These are phyloP conservation scores for Gamarada debralockiae DNA, from an alignment of 495 filamentous ascomycete genomes.

Conservation along the genomic window DNA sequence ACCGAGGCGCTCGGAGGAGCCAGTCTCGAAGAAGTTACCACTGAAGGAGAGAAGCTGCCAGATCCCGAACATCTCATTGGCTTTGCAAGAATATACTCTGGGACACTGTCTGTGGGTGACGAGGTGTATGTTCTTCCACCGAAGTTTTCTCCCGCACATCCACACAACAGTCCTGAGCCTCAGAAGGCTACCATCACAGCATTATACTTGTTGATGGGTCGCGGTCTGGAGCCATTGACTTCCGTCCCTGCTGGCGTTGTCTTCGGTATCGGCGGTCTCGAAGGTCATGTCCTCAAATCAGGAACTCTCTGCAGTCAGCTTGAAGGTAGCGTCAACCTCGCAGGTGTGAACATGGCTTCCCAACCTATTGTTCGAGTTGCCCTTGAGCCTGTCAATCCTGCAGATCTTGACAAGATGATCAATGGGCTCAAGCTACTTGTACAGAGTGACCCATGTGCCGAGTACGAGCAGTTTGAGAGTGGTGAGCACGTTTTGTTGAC, in stretches of 20 bases:
- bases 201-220: constrained; percentile 94
- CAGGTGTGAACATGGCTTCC: constrained; percentile 72
- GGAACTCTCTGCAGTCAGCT: constrained; percentile 90
- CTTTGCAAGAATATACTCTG: constrained; percentile 91
- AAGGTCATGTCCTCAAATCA: constrained; percentile 88
- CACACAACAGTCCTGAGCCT: constrained; percentile 71
- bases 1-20: constrained; percentile 51
- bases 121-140: constrained; percentile 85
- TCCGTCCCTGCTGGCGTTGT: constrained; percentile 91
- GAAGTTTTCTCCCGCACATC: constrained; percentile 81
- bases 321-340: constrained; percentile 87
- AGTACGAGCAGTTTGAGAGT: constrained; percentile 88
- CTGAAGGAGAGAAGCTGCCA: constrained; percentile 46
- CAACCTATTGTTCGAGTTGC: constrained; percentile 94
- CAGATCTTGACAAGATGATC: constrained; percentile 91
- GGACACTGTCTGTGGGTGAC: constrained; percentile 84
- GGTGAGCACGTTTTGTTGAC: constrained; percentile 96
- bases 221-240: constrained; percentile 75
- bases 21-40: constrained; percentile 40
- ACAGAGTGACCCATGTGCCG: constrained; percentile 91
- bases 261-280: constrained; percentile 92
- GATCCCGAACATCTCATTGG: constrained; percentile 89
- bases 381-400: constrained; percentile 82
- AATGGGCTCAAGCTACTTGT: constrained; percentile 81
- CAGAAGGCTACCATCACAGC: constrained; percentile 81